Evolutionary conservation across 352 stramenopile genomes (phyloP).

Genomic region (Globisporangium parvum): DNA sequence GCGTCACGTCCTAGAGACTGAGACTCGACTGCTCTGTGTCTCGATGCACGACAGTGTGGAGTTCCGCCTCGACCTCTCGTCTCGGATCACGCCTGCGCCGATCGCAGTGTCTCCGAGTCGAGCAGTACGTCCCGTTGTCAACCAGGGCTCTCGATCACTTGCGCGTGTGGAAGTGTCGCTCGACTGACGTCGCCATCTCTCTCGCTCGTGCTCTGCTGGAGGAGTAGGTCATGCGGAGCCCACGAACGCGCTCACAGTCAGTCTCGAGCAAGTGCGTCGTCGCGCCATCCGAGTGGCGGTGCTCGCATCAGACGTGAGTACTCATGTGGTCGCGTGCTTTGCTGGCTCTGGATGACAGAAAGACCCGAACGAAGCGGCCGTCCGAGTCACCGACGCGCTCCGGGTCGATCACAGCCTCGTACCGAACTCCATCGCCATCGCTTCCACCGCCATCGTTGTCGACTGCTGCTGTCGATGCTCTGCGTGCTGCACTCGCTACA

Average conservation of each 20-base stretch:
- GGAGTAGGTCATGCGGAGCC: background rate
- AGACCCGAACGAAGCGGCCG: slow-evolving; percentile 17
- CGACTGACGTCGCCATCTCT: background rate
- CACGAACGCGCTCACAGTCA: slow-evolving; percentile 22
- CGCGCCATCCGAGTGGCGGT: no score
- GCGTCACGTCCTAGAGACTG: background rate
- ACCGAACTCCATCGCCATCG: background rate
- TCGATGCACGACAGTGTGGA: slow-evolving; percentile 23
- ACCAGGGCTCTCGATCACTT: background rate
- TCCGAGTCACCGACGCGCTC: slow-evolving; percentile 14
- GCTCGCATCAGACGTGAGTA: background rate
- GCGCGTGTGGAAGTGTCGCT: background rate
- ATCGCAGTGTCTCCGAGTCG: slow-evolving; percentile 5
- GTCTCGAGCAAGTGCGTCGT: slow-evolving; percentile 7
- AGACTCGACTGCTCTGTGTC: background rate
- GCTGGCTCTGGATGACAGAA: slow-evolving; percentile 10
- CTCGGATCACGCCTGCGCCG: slow-evolving; percentile 23
- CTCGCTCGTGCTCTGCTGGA: background rate
- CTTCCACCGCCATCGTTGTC: background rate
- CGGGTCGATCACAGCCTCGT: background rate
- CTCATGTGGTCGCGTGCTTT: slow-evolving; percentile 5
- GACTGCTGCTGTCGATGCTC: slow-evolving; percentile 1
- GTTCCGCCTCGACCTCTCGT: slow-evolving; percentile 53
- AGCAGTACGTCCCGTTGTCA: background rate
- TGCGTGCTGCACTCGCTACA: background rate